Conservation (phyloP, 306 rosid genomes). For the Medicago arabica region DNA sequence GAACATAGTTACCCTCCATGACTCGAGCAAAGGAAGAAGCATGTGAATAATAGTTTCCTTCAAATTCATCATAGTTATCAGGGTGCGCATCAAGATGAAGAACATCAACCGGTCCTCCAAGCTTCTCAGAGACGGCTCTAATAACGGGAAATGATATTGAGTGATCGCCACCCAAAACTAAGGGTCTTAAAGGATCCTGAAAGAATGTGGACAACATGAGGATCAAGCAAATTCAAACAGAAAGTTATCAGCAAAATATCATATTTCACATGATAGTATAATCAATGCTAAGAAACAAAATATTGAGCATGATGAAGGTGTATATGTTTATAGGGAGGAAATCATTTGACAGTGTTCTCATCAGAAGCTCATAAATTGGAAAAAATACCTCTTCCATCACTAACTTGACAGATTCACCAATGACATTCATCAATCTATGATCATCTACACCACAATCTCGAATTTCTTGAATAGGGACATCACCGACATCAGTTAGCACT, state of each 20-base stretch:
- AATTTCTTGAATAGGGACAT: constrained; percentile 95
- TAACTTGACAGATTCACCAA: constrained; percentile 89
- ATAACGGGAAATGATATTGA: constrained; percentile 92
- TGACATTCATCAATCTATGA: constrained; percentile 84
- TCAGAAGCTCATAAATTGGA: constrained; percentile 4
- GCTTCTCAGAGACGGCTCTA: constrained; percentile 93
- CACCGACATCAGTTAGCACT: constrained; percentile 93
- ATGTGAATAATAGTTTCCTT: constrained; percentile 89
- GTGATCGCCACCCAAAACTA: constrained; percentile 98
- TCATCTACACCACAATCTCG: constrained; percentile 85
- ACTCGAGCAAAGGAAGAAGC: constrained; percentile 98
- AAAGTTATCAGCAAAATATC: constrained; percentile 13
- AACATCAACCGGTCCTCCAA: constrained; percentile 88
- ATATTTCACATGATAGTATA: constrained; percentile 20
- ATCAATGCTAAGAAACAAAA: not conserved
- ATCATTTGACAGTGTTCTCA: not conserved
- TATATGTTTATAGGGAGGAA: not conserved
- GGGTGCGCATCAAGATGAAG: constrained; percentile 99
- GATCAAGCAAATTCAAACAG: constrained; percentile 20
- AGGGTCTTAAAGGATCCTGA: constrained; percentile 84
- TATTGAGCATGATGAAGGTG: not conserved
- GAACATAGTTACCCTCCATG: constrained; percentile 94
- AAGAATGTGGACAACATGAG: constrained; percentile 28
- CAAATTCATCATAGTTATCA: constrained; percentile 78
- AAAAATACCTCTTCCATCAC: constrained; percentile 88